Evolutionary conservation across 768 basidiomycete genomes (phyloP).

Genomic region (Rhodocollybia butyracea): DNA sequence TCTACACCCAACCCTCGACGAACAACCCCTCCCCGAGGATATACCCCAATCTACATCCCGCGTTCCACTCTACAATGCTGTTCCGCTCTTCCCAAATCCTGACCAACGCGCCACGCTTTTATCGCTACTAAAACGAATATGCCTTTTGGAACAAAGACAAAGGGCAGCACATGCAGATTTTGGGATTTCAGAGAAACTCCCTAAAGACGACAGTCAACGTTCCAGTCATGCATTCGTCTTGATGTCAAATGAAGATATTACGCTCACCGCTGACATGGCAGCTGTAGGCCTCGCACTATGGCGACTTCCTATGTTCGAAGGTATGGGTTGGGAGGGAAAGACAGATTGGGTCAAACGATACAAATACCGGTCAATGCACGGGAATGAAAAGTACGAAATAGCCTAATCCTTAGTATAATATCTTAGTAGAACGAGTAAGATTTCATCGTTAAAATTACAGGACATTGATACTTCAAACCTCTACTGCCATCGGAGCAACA

Average conservation of each 20-base stretch:
- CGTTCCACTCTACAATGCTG: slow-evolving; percentile 69
- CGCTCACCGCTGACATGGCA: slow-evolving; percentile 55
- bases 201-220: slow-evolving; percentile 32
- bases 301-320: slow-evolving; percentile 79
- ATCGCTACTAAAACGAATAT: too few species aligned
- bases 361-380: neutral
- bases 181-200: neutral
- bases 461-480: slow-evolving; percentile 27
- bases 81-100: slow-evolving; percentile 58
- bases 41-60: slow-evolving; percentile 22
- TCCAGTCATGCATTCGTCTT: slow-evolving; percentile 72
- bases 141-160: slow-evolving; percentile 30
- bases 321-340: slow-evolving; percentile 58
- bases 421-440: neutral
- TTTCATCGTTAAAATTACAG: neutral
- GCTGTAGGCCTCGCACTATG: slow-evolving; percentile 71
- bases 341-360: slow-evolving; percentile 38
- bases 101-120: slow-evolving; percentile 61
- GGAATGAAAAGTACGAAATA: neutral
- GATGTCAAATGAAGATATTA: slow-evolving; percentile 45
- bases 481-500: slow-evolving; percentile 46
- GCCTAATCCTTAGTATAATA: neutral
- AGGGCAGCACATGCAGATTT: neutral
- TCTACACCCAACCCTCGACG: slow-evolving; percentile 15
- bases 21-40: neutral